A percentile compares a stretch with the other conserved stretches of the same genome.
Evolutionary conservation across 2,329 filamentous ascomycete genomes (phyloP).

Genomic region (Colletotrichum chrysophilum): DNA sequence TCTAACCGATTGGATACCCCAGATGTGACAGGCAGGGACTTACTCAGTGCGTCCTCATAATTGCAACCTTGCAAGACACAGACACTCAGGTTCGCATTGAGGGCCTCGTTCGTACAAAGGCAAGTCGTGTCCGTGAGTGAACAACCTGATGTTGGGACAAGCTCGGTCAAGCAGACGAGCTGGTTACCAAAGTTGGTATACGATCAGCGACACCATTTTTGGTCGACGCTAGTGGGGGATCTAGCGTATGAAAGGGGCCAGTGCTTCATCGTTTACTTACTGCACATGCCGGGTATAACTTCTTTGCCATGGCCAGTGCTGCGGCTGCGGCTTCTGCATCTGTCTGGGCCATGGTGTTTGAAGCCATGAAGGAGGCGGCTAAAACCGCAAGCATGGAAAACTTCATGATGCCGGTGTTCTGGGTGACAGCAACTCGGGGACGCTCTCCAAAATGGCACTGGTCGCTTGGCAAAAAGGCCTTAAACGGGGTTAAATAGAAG

Average conservation of each 20-base stretch:
- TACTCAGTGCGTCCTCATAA: slow-evolving; percentile 10
- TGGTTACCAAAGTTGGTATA: background rate
- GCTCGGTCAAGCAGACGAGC: slow-evolving; percentile 21
- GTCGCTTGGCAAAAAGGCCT: background rate
- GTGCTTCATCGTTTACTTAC: slow-evolving; percentile 15
- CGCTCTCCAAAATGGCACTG: background rate
- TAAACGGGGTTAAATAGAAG: background rate
- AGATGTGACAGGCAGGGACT: background rate
- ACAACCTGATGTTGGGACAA: slow-evolving; percentile 8
- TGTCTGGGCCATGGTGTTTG: background rate
- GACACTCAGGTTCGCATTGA: slow-evolving; percentile 18
- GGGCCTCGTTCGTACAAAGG: slow-evolving; percentile 25
- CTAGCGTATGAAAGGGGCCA: background rate
- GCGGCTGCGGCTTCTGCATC: background rate
- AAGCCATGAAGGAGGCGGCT: background rate
- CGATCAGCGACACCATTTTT: background rate
- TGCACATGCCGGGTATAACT: slow-evolving; percentile 19
- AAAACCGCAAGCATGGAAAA: background rate
- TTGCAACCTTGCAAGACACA: slow-evolving; percentile 24
- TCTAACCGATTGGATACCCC: background rate
- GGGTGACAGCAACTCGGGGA: background rate
- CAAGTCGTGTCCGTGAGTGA: slow-evolving; percentile 21
- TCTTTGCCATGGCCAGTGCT: slow-evolving; percentile 9
- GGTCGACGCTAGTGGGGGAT: background rate
- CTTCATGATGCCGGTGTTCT: background rate